phyloP scores from a whole-genome alignment of 345 rosid species.

The Brassica rapa region DNA sequence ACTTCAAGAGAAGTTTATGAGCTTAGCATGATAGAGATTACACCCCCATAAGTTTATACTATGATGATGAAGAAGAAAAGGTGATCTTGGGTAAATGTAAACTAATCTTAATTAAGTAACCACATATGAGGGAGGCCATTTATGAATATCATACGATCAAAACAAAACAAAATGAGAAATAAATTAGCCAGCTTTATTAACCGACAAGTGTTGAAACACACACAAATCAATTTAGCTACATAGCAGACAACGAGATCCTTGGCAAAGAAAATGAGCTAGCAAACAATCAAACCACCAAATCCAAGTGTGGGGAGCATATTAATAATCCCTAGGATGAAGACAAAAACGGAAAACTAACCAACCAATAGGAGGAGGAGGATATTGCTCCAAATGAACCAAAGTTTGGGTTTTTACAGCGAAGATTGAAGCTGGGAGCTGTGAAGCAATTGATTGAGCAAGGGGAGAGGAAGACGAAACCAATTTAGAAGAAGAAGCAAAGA shows the following conservation, averaged over 20 bases:
- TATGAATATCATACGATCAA: neutral
- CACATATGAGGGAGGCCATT: neutral
- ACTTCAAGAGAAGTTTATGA: neutral
- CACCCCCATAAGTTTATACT: neutral
- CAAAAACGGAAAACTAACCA: conserved; percentile 33
- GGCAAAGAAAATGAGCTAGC: conserved; percentile 7
- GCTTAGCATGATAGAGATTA: neutral
- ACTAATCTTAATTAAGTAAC: conserved; percentile 3
- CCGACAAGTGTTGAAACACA: conserved; percentile 13
- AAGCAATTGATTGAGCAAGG: too few species aligned
- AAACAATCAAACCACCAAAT: conserved; percentile 17
- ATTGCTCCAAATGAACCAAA: too few species aligned
- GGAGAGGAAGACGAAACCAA: too few species aligned
- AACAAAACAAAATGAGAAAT: neutral
- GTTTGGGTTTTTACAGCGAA: too few species aligned
- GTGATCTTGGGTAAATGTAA: conserved; percentile 18
- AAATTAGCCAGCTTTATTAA: conserved; percentile 2
- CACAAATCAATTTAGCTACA: conserved; percentile 15
- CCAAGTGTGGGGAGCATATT: conserved; percentile 8
- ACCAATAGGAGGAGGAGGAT: too few species aligned
- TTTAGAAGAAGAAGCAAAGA: too few species aligned
- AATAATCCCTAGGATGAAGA: neutral
- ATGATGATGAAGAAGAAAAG: neutral
- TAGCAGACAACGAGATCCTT: too few species aligned
- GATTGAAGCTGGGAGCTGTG: too few species aligned